Evolutionary conservation across 2,329 filamentous ascomycete species (phyloP).

Genomic region (Calonectria naviculata): DNA sequence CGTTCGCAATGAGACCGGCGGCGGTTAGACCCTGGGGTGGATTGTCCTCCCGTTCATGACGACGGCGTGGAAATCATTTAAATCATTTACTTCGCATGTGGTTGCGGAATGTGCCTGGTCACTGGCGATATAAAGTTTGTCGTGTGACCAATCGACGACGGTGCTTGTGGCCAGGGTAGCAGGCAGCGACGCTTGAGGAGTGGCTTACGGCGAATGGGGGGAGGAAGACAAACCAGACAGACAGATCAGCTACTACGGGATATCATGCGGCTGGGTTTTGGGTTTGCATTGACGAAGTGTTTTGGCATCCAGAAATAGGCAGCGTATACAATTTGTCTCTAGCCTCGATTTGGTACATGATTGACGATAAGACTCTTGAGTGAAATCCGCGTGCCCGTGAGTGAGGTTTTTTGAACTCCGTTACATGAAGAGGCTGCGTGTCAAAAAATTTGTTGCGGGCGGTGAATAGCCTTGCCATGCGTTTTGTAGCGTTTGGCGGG

Average conservation of each 20-base stretch:
- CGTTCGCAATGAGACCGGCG: slow-evolving; percentile 27
- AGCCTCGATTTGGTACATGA: slow-evolving; percentile 10
- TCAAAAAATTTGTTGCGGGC: not conserved
- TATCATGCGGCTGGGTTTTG: slow-evolving; percentile 51
- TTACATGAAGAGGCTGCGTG: not conserved
- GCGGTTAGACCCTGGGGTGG: slow-evolving; percentile 41
- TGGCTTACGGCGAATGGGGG: slow-evolving; percentile 35
- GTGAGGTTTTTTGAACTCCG: not conserved
- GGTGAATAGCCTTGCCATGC: not conserved
- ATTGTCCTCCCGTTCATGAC: slow-evolving; percentile 41
- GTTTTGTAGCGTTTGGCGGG: not conserved
- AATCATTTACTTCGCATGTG: slow-evolving; percentile 38
- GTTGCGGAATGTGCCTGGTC: slow-evolving; percentile 36
- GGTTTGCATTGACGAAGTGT: slow-evolving; percentile 50
- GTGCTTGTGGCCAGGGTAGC: slow-evolving; percentile 36
- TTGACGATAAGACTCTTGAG: not conserved
- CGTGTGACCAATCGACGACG: slow-evolving; percentile 31
- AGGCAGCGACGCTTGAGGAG: slow-evolving; percentile 39
- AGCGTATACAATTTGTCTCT: slow-evolving; percentile 46
- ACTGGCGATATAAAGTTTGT: slow-evolving; percentile 27
- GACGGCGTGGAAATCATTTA: slow-evolving; percentile 39
- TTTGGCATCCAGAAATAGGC: slow-evolving; percentile 44
- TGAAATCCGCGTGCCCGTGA: not conserved
- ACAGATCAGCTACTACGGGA: slow-evolving; percentile 51
- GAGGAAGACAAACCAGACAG: slow-evolving; percentile 49